These are phyloP conservation scores for Pythium diclinum DNA, from an alignment of 352 stramenopile genomes.

Conservation along the genomic window DNA sequence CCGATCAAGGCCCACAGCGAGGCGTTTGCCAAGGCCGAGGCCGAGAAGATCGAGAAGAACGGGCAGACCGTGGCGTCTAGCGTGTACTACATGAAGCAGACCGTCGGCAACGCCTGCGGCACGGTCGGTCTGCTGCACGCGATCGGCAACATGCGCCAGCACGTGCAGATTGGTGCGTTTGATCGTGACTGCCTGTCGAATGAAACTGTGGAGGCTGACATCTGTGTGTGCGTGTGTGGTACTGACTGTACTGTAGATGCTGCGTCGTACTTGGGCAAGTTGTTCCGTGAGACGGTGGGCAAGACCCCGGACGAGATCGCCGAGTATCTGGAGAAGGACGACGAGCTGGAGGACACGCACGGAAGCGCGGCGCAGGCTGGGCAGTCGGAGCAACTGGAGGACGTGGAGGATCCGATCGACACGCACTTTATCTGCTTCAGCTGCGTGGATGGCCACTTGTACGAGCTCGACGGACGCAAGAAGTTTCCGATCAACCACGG, in stretches of 20 bases:
- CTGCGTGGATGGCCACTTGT: conserved; percentile 90
- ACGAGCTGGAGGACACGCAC: conserved; percentile 92
- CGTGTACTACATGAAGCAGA: conserved; percentile 94
- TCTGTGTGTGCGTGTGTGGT: neutral
- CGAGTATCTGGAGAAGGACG: conserved; percentile 87
- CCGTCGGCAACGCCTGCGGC: conserved; percentile 96
- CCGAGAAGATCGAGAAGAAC: conserved; percentile 54
- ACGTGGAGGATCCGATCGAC: conserved; percentile 90
- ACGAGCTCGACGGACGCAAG: conserved; percentile 96
- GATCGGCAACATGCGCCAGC: conserved; percentile 87
- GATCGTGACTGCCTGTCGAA: too few relatives aligned
- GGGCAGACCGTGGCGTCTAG: conserved; percentile 74
- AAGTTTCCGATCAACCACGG: conserved; percentile 93
- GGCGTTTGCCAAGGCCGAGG: conserved; percentile 72
- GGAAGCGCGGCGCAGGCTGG: conserved; percentile 85
- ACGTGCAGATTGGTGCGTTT: conserved; percentile 58
- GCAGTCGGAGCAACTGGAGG: conserved; percentile 90
- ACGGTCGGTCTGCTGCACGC: conserved; percentile 95
- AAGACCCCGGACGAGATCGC: conserved; percentile 84
- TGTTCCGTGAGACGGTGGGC: conserved; percentile 77
- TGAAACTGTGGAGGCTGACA: too few relatives aligned
- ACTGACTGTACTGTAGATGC: conserved; percentile 17
- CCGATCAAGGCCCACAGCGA: conserved; percentile 90
- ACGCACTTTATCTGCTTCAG: conserved; percentile 98
- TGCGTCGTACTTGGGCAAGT: conserved; percentile 66